phyloP scores from a whole-genome alignment of 1,284 basidiomycete species.

The Bondarzewia mesenterica region DNA sequence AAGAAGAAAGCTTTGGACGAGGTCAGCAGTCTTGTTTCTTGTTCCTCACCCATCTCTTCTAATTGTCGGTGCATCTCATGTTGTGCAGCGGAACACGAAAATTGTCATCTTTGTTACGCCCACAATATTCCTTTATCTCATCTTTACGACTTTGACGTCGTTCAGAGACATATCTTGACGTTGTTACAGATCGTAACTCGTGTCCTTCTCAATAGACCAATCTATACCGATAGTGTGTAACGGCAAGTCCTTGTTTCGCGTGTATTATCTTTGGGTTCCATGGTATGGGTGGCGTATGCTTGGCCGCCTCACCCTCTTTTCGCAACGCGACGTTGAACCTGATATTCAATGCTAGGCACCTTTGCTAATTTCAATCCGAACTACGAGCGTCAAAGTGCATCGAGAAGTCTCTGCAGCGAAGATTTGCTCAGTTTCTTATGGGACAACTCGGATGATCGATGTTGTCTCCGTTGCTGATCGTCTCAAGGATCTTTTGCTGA shows the following conservation, averaged over 20 bases:
- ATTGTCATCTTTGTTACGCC: constrained; percentile 79
- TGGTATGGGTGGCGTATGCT: constrained; percentile 81
- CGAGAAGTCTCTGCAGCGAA: too few relatives aligned
- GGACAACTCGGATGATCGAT: too few relatives aligned
- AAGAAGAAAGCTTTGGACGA: constrained; percentile 64
- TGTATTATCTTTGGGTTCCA: constrained; percentile 82
- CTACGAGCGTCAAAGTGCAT: too few relatives aligned
- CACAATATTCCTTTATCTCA: constrained; percentile 69
- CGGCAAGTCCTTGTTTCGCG: constrained; percentile 83
- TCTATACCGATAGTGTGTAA: constrained; percentile 73
- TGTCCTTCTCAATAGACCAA: constrained; percentile 70
- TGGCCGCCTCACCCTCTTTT: constrained; percentile 76
- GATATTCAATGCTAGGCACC: too few relatives aligned
- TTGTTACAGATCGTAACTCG: constrained; percentile 84
- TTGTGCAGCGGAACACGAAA: constrained; percentile 64
- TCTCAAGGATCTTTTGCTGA: too few relatives aligned
- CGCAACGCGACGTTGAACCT: constrained; percentile 36
- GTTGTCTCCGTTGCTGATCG: too few relatives aligned
- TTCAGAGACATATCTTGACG: too few relatives aligned
- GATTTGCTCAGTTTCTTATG: too few relatives aligned
- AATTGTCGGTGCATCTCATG: constrained; percentile 6
- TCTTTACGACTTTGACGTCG: constrained; percentile 71
- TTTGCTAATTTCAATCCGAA: constrained; percentile 13
- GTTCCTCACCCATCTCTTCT: background rate
- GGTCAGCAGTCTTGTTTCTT: constrained; percentile 26